Evolutionary conservation across 345 rosid genomes (phyloP).

Genomic region (Eucalyptus erythrocorys): DNA sequence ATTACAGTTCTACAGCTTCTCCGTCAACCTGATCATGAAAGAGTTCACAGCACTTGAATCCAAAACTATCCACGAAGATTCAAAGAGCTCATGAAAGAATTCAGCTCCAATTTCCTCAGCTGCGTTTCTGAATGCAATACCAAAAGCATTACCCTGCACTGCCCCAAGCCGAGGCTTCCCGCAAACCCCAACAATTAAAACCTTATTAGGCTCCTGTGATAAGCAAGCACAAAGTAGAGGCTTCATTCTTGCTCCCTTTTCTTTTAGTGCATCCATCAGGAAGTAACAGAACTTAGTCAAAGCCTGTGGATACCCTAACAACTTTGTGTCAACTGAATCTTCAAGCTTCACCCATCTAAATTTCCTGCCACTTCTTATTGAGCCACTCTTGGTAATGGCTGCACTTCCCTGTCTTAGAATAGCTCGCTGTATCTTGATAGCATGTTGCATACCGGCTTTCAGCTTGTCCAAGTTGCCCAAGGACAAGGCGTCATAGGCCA

Average conservation of each 20-base stretch:
- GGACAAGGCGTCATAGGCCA: constrained; percentile 86
- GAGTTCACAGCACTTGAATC: constrained; percentile 69
- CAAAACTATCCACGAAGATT: constrained; percentile 94
- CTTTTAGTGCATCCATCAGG: constrained; percentile 93
- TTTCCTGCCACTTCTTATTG: constrained; percentile 82
- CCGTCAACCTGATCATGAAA: constrained; percentile 81
- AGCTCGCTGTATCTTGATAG: constrained; percentile 81
- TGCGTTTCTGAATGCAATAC: constrained; percentile 75
- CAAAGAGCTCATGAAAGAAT: constrained; percentile 89
- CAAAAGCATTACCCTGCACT: constrained; percentile 85
- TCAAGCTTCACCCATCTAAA: constrained; percentile 96
- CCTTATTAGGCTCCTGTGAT: constrained; percentile 53
- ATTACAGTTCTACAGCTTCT: constrained; percentile 36
- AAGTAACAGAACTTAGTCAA: constrained; percentile 91
- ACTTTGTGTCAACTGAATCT: constrained; percentile 60
- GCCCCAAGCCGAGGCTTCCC: constrained; percentile 96
- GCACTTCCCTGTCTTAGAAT: constrained; percentile 93
- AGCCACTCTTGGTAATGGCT: constrained; percentile 74
- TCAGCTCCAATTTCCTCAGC: constrained; percentile 75
- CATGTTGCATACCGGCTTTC: constrained; percentile 85
- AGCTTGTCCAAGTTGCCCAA: constrained; percentile 64
- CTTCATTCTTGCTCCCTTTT: constrained; percentile 88
- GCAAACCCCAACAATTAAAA: constrained; percentile 83
- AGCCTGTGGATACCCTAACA: constrained; percentile 91
- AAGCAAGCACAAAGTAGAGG: constrained; percentile 86